phyloP scores from a whole-genome alignment of 352 stramenopile genomes.

The Pythium monospermum region DNA sequence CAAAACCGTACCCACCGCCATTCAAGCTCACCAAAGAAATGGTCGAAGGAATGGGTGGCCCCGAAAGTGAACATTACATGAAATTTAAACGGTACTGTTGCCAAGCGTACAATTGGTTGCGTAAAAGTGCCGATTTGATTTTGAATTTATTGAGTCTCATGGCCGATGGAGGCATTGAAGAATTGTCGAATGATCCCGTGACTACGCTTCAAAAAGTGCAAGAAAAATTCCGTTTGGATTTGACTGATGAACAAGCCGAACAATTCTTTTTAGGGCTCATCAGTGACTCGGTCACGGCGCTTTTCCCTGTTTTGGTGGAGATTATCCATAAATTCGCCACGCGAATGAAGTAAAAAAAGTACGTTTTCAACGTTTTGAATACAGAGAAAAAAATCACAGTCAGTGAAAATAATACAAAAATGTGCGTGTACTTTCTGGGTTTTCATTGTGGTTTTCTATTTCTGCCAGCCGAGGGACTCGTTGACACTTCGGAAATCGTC shows the following conservation, averaged over 20 bases:
- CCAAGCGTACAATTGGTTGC: conserved; percentile 91
- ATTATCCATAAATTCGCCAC: conserved; percentile 85
- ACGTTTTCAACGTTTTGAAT: too few relatives aligned
- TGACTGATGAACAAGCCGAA: conserved; percentile 97
- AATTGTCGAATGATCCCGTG: conserved; percentile 78
- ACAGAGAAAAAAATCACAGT: too few relatives aligned
- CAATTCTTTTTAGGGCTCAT: conserved; percentile 96
- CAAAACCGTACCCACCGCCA: conserved; percentile 97
- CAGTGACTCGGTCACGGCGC: conserved; percentile 91
- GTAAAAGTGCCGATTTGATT: conserved; percentile 97
- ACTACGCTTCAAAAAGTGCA: conserved; percentile 89
- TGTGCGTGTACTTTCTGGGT: not conserved
- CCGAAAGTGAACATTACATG: conserved; percentile 88
- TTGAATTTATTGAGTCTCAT: conserved; percentile 99
- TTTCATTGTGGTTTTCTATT: conserved; percentile 22
- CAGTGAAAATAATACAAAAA: too few relatives aligned
- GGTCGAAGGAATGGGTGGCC: conserved; percentile 96
- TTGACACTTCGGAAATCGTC: conserved; percentile 50
- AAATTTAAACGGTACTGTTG: conserved; percentile 93
- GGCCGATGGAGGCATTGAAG: conserved; percentile 97
- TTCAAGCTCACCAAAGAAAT: conserved; percentile 98
- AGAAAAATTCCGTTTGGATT: conserved; percentile 95
- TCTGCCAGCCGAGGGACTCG: conserved; percentile 30
- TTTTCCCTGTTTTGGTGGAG: conserved; percentile 87
- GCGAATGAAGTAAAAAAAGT: conserved; percentile 46